These are phyloP conservation scores for Botrytis deweyae DNA, from an alignment of 2,329 filamentous ascomycete genomes.

Conservation along the genomic window DNA sequence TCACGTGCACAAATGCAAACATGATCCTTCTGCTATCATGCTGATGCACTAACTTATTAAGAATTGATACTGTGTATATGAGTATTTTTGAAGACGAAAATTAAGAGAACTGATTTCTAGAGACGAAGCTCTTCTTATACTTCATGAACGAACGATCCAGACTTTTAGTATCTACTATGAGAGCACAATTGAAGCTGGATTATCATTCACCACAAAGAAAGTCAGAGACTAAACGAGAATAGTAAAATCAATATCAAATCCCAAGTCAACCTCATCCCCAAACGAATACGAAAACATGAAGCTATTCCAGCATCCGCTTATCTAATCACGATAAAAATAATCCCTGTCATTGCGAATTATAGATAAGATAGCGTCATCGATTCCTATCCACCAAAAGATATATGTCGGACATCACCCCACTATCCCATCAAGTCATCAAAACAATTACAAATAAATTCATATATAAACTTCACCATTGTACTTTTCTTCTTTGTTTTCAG, in stretches of 20 bases:
- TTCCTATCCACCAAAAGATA: background rate
- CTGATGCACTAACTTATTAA: background rate
- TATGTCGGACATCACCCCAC: background rate
- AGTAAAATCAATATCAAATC: background rate
- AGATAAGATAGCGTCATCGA: constrained; percentile 10
- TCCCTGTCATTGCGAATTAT: background rate
- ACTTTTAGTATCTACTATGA: background rate
- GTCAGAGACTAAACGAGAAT: background rate
- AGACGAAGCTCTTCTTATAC: background rate
- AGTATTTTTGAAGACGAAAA: background rate
- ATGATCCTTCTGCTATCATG: too few species aligned
- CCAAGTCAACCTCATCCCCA: background rate
- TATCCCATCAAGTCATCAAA: background rate
- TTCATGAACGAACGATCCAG: background rate
- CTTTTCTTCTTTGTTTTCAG: background rate
- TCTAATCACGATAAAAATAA: background rate
- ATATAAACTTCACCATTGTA: background rate
- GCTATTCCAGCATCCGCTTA: background rate
- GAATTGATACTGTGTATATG: background rate
- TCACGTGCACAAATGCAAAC: background rate
- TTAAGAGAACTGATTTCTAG: background rate
- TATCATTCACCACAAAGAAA: background rate
- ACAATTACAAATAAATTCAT: background rate
- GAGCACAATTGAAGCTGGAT: background rate
- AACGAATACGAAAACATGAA: background rate